Percentiles rank a stretch among this genome's conserved stretches.
phyloP scores from a whole-genome alignment of 2,329 filamentous ascomycete species.

The Esteya vermicola region DNA sequence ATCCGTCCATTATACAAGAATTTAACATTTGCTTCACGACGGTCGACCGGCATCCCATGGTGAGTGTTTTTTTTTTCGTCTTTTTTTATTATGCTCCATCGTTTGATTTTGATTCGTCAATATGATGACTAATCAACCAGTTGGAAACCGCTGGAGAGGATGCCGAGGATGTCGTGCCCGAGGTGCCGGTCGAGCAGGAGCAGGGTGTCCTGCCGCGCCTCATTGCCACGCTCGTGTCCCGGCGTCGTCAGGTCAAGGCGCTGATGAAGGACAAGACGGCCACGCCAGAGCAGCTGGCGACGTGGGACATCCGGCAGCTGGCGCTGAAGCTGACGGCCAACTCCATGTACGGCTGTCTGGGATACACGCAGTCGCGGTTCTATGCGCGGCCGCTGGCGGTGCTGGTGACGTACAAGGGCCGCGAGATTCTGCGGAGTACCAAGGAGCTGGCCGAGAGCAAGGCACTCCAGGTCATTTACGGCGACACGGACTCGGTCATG shows the following conservation, averaged over 20 bases:
- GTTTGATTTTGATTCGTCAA: no score
- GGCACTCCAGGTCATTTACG: slow-evolving; percentile 89
- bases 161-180: slow-evolving; percentile 43
- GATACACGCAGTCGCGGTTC: slow-evolving; percentile 93
- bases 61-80: no score
- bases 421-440: slow-evolving; percentile 90
- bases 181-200: slow-evolving; percentile 64
- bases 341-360: slow-evolving; percentile 98
- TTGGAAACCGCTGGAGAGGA: no score
- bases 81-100: no score
- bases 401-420: slow-evolving; percentile 91
- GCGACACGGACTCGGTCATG: slow-evolving; percentile 99
- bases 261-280: slow-evolving; percentile 92
- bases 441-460: slow-evolving; percentile 90
- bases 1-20: slow-evolving; percentile 97
- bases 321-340: slow-evolving; percentile 96
- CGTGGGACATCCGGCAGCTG: slow-evolving; percentile 97
- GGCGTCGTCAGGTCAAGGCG: slow-evolving; percentile 83
- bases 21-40: slow-evolving; percentile 99
- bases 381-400: slow-evolving; percentile 91
- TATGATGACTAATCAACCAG: neutral
- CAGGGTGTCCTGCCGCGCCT: slow-evolving; percentile 76
- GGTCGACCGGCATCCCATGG: slow-evolving; percentile 61
- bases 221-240: slow-evolving; percentile 80
- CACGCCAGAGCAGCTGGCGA: slow-evolving; percentile 71